A percentile compares a stretch with the other conserved stretches of the same genome.
Evolutionary conservation across 2,329 filamentous ascomycete species (phyloP).

Genomic region (Arthrobotrys musiformis): DNA sequence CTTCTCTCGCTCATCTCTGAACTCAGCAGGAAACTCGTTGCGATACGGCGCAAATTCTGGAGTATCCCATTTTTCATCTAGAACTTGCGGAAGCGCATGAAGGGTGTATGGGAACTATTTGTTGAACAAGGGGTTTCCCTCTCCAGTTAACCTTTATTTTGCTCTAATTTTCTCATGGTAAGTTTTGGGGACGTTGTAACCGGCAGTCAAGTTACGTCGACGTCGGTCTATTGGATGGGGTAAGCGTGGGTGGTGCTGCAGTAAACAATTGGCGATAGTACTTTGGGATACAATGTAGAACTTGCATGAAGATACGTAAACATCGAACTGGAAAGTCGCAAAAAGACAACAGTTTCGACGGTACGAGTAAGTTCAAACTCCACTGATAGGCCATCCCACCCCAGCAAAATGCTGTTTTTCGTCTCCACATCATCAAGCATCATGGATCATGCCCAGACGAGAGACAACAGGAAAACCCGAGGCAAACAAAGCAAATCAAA

Average conservation of each 20-base stretch:
- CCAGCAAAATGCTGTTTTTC: slow-evolving; percentile 21
- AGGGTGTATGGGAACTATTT: slow-evolving; percentile 81
- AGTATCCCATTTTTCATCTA: slow-evolving; percentile 75
- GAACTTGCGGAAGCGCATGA: slow-evolving; percentile 71
- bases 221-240: not conserved
- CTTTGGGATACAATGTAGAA: slow-evolving; percentile 10
- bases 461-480: slow-evolving; percentile 1
- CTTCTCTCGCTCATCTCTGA: slow-evolving; percentile 69
- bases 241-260: not conserved
- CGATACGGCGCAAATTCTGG: slow-evolving; percentile 74
- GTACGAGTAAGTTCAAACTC: not conserved
- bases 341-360: not conserved
- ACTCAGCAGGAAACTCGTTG: slow-evolving; percentile 75
- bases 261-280: slow-evolving; percentile 11
- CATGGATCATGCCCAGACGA: slow-evolving; percentile 39
- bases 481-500: slow-evolving; percentile 13
- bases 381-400: slow-evolving; percentile 5
- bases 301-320: slow-evolving; percentile 17
- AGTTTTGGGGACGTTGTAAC: not conserved
- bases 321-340: not conserved
- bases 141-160: not conserved
- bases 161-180: slow-evolving; percentile 14
- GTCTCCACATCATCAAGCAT: slow-evolving; percentile 48
- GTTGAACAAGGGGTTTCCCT: slow-evolving; percentile 56
- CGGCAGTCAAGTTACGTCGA: slow-evolving; percentile 4